Evolutionary conservation across 192 early-diverging fungal species (phyloP), one percentile per base, ranked within the genome.

Genomic region (Dissophora globulifera): DNA sequence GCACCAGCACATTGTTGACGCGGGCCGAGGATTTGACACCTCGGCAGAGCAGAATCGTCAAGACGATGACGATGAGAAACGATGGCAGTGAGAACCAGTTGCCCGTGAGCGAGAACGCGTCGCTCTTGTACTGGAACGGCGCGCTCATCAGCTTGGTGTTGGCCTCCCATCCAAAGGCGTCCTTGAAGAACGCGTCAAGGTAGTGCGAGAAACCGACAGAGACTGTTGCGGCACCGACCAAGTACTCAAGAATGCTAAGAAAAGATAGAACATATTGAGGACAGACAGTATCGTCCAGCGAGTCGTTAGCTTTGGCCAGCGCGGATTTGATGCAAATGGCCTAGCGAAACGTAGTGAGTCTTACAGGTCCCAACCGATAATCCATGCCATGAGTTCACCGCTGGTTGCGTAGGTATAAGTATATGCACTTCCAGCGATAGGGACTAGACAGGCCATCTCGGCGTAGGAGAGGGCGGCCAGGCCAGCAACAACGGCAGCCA

Each of bases 311-410:
- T 38, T 38, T 38, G 35, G n/a, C n/a, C n/a, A n/a, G n/a, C n/a
- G n/a, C n/a, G n/a, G n/a, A n/a, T n/a, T n/a, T n/a, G n/a, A n/a
- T n/a, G n/a, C n/a, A n/a, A n/a, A n/a, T n/a, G n/a, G n/a, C n/a
- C n/a, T n/a, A n/a, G n/a, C n/a, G n/a, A n/a, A n/a, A n/a, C n/a
- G n/a, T n/a, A n/a, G n/a, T n/a, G n/a, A n/a, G n/a, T n/a, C 64
- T 67, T 67, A 67, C 64, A 96, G 80, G 82, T 94, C 93, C 95
- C 95, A 96, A 29, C 93, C 95, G 57, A 95, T 91, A 31, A 93
- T 91, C 95, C 95, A 96, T 10, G 89, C 94, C 55, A 94, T 57
- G 23, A 95, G 56, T 82, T 96, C 95, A 31, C 95, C 95, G 78
- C 94, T 79, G 0, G 94, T 92, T 12, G 91, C 91, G 67, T 95